phyloP scores from a whole-genome alignment of 352 stramenopile species.

The Globisporangium mamillatum region DNA sequence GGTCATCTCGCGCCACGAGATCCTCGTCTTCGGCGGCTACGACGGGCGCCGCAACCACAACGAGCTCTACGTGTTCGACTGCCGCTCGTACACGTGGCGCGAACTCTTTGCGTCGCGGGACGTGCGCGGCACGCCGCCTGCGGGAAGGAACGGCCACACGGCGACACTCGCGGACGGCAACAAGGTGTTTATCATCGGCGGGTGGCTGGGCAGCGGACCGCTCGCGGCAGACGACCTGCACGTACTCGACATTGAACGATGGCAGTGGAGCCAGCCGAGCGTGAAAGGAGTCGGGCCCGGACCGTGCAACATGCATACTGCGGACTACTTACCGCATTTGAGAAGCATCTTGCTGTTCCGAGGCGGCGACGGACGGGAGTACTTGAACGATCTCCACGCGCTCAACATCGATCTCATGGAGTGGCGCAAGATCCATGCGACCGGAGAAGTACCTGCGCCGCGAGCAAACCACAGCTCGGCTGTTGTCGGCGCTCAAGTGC shows the following conservation, averaged over 20 bases:
- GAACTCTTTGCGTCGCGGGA: constrained; percentile 33
- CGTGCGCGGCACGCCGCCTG: constrained; percentile 53
- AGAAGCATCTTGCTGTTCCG: constrained; percentile 93
- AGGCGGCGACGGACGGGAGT: constrained; percentile 92
- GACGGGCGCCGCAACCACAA: constrained; percentile 95
- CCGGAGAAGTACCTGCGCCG: constrained; percentile 77
- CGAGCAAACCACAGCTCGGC: constrained; percentile 94
- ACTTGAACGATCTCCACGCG: constrained; percentile 95
- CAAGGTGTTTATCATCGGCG: constrained; percentile 92
- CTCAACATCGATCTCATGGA: constrained; percentile 86
- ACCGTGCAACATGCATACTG: constrained; percentile 98
- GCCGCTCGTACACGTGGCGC: constrained; percentile 73
- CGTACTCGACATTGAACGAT: constrained; percentile 83
- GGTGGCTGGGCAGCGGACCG: constrained; percentile 92
- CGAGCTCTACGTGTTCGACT: constrained; percentile 86
- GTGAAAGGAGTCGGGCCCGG: constrained; percentile 51
- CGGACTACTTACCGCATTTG: constrained; percentile 86
- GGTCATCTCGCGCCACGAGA: constrained; percentile 46
- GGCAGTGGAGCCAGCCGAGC: constrained; percentile 58
- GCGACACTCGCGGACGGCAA: constrained; percentile 86
- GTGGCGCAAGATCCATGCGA: constrained; percentile 82
- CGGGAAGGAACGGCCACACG: constrained; percentile 94
- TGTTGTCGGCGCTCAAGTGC: constrained; percentile 81
- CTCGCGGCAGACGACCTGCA: constrained; percentile 92
- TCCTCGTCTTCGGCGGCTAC: constrained; percentile 93